These are phyloP conservation scores for Vitis amurensis DNA, from an alignment of 164 flowering plant genomes.

Conservation along the genomic window DNA sequence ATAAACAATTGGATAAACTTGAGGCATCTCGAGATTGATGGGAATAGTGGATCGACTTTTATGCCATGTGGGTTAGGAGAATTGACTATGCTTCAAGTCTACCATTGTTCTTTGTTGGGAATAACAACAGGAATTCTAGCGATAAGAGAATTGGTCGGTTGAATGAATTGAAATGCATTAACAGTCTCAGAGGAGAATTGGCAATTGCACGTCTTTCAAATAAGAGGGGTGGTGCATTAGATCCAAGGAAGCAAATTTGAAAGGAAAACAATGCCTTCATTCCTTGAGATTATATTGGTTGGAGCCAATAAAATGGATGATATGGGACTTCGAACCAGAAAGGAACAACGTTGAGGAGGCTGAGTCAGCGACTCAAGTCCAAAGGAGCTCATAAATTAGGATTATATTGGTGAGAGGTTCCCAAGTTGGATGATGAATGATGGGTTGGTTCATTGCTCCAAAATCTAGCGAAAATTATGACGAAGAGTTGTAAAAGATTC, in stretches of 20 bases:
- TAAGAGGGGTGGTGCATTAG: too few relatives aligned
- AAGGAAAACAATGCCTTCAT: too few relatives aligned
- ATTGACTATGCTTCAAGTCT: not conserved
- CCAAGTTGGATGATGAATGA: slow-evolving; percentile 6
- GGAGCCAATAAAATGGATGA: not conserved
- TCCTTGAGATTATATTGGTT: too few relatives aligned
- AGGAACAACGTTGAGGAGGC: too few relatives aligned
- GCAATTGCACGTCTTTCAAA: not conserved
- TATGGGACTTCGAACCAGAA: too few relatives aligned
- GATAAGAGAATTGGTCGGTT: not conserved
- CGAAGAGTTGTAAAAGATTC: not conserved
- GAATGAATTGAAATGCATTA: not conserved
- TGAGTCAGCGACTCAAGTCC: not conserved
- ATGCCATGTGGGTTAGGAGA: too few relatives aligned
- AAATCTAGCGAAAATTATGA: not conserved
- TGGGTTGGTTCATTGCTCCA: not conserved
- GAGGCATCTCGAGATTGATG: too few relatives aligned
- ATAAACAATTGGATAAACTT: too few relatives aligned
- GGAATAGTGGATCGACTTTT: too few relatives aligned
- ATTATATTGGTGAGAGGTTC: not conserved
- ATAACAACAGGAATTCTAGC: not conserved
- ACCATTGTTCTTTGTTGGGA: not conserved
- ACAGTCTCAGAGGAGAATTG: not conserved
- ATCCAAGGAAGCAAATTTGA: too few relatives aligned
- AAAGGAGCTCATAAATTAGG: not conserved